Evolutionary conservation across 2,329 filamentous ascomycete species (phyloP), one percentile per base, ranked within the genome.

Genomic region (Hymenoscyphus repandus): DNA sequence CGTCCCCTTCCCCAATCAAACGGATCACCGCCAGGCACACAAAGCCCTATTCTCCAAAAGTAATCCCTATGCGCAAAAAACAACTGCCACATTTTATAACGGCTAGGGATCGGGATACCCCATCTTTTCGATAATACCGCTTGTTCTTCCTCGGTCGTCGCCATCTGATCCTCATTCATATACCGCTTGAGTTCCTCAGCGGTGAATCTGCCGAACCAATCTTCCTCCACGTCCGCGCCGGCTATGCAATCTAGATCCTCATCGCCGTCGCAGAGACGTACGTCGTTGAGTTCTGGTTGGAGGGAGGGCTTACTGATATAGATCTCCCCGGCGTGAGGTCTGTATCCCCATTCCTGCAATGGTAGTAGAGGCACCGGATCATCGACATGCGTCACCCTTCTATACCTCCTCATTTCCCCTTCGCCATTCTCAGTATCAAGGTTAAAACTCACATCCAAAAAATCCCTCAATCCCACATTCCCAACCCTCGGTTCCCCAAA

Each of bases 21-120:
- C 2, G 84, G 83, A 65, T 86, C 85, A 11, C 88, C 87, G 11
- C 86, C 86, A 0, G 92, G 91, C 2, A 96, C 75, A 70, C 93
- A 99, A 31, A 97, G 72, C 0, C 93, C 93, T 47, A 99, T 69
- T 50, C 93, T 78, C 88, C 90, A 95, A 70, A 99, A 97, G 69
- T 99, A 99, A 71, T 99, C 93, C 36, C 93, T 76, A 70, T 99
- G 93, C 1, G 91, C 88, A 68, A 95, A 95, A 64, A 97, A 85
- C 6, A 96, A 72, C 69, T 96, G 83, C 90, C 92, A 96, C n/a
- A 95, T 77, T 67, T 86, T 88, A 61, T 91, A 67, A 68, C 79
- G 68, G 62, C 58, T 77, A 65, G 61, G 58, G 33, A 65, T 60
- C 0, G 60, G 56, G 10, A 64, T 22, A 7, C 57, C 57, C 61